Conservation (phyloP, 495 filamentous ascomycete genomes). For the Filosporella fistucella region DNA sequence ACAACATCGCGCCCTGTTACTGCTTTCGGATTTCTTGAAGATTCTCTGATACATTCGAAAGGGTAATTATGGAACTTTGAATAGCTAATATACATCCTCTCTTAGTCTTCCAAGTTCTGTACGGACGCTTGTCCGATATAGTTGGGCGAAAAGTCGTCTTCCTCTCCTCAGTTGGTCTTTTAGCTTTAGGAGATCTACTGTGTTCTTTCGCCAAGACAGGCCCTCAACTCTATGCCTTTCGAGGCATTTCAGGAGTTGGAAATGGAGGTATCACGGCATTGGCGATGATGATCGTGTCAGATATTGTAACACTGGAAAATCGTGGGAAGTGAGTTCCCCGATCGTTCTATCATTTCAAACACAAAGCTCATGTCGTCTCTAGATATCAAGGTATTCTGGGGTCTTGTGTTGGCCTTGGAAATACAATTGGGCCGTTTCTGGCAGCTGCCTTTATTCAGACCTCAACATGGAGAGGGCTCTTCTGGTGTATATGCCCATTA, state of each 20-base stretch:
- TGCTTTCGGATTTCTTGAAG: too few relatives aligned
- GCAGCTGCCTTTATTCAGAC: constrained; percentile 32
- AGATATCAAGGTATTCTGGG: constrained; percentile 40
- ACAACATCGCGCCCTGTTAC: too few relatives aligned
- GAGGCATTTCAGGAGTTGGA: constrained; percentile 61
- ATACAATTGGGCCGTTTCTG: constrained; percentile 35
- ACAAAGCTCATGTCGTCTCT: not conserved
- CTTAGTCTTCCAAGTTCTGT: constrained; percentile 78
- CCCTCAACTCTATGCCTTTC: constrained; percentile 63
- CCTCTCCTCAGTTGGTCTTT: constrained; percentile 67
- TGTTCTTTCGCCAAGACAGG: constrained; percentile 74
- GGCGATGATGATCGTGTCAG: constrained; percentile 72
- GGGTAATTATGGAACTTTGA: too few relatives aligned
- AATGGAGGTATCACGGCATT: constrained; percentile 84
- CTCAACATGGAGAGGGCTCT: constrained; percentile 24
- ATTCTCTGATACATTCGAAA: too few relatives aligned
- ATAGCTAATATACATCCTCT: too few relatives aligned
- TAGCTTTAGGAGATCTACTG: constrained; percentile 67
- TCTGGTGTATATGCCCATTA: constrained; percentile 23
- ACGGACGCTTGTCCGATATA: constrained; percentile 76
- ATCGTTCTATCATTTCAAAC: not conserved
- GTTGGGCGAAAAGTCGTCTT: constrained; percentile 75
- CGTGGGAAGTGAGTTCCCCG: constrained; percentile 63
- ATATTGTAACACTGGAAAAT: constrained; percentile 71
- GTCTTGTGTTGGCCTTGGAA: constrained; percentile 34